Percentiles rank a stretch among this genome's conserved stretches.
phyloP scores from a whole-genome alignment of 2,329 filamentous ascomycete species.

The Fusarium globosum region DNA sequence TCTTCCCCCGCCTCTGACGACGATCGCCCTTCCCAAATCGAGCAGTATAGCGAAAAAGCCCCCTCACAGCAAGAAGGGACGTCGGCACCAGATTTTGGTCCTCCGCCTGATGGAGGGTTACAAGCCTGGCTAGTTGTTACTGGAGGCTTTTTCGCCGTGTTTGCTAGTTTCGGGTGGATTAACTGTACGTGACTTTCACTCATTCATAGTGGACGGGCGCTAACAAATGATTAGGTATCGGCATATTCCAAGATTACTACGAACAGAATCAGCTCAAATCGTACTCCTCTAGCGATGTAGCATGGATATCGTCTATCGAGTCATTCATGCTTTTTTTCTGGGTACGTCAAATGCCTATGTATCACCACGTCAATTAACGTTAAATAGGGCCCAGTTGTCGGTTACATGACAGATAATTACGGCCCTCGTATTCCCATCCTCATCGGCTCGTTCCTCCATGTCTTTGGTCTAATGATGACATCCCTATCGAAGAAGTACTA shows the following conservation, averaged over 20 bases:
- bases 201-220: fast-evolving
- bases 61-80: background rate
- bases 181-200: background rate
- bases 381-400: conserved; percentile 65
- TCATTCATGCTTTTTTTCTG: conserved; percentile 26
- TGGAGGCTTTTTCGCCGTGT: background rate
- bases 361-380: no score
- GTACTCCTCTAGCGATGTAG: conserved; percentile 6
- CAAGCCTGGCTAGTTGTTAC: conserved; percentile 9
- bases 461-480: conserved; percentile 73
- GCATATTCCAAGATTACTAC: conserved; percentile 20
- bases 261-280: background rate
- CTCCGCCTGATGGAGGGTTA: conserved; percentile 3
- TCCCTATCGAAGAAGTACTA: conserved; percentile 57
- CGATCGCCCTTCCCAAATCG: background rate
- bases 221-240: background rate
- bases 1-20: background rate
- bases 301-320: conserved; percentile 13
- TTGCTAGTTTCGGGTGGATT: conserved; percentile 22
- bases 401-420: conserved; percentile 70
- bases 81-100: background rate
- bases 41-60: background rate
- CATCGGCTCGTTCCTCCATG: conserved; percentile 64
- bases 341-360: background rate
- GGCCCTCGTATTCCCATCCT: conserved; percentile 69